phyloP scores from a whole-genome alignment of 2,329 filamentous ascomycete genomes.

The Fusarium agapanthi region DNA sequence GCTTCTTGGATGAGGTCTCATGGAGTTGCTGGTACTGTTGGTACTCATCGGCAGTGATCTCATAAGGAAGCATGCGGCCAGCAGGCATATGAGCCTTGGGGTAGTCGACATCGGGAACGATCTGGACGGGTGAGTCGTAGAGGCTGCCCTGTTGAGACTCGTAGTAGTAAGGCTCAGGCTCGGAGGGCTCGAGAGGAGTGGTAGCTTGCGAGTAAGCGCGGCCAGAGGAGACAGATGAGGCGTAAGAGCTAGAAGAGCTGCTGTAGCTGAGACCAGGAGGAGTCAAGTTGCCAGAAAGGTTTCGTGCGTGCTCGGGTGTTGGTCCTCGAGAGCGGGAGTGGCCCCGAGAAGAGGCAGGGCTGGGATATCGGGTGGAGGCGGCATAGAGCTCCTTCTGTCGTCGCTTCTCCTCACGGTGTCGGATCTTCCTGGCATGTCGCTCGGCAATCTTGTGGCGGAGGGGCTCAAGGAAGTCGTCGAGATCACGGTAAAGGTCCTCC shows the following conservation, averaged over 20 bases:
- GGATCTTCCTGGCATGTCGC: slow-evolving; percentile 60
- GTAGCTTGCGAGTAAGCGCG: slow-evolving; percentile 60
- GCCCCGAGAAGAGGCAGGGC: slow-evolving; percentile 57
- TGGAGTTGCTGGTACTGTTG: slow-evolving; percentile 54
- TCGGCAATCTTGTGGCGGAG: slow-evolving; percentile 71
- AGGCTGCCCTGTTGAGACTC: slow-evolving; percentile 51
- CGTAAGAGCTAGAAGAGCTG: slow-evolving; percentile 60
- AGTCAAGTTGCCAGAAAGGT: slow-evolving; percentile 47
- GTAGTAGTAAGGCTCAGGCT: slow-evolving; percentile 54
- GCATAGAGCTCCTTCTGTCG: slow-evolving; percentile 51
- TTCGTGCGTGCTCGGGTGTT: slow-evolving; percentile 52
- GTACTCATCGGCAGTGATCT: slow-evolving; percentile 63
- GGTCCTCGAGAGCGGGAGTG: slow-evolving; percentile 53
- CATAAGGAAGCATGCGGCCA: slow-evolving; percentile 60
- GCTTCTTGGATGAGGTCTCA: slow-evolving; percentile 57
- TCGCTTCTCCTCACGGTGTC: slow-evolving; percentile 58
- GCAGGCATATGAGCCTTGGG: slow-evolving; percentile 47
- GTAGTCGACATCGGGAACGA: slow-evolving; percentile 53
- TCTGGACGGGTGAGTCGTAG: slow-evolving; percentile 60
- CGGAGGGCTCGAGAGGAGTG: slow-evolving; percentile 59
- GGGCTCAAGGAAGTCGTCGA: slow-evolving; percentile 88
- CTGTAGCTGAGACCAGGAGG: slow-evolving; percentile 60
- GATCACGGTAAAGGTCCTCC: slow-evolving; percentile 84
- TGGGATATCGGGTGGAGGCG: slow-evolving; percentile 52
- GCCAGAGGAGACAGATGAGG: slow-evolving; percentile 58